These are phyloP conservation scores for Neobulgaria alba DNA, from an alignment of 2,329 filamentous ascomycete genomes.

Conservation along the genomic window DNA sequence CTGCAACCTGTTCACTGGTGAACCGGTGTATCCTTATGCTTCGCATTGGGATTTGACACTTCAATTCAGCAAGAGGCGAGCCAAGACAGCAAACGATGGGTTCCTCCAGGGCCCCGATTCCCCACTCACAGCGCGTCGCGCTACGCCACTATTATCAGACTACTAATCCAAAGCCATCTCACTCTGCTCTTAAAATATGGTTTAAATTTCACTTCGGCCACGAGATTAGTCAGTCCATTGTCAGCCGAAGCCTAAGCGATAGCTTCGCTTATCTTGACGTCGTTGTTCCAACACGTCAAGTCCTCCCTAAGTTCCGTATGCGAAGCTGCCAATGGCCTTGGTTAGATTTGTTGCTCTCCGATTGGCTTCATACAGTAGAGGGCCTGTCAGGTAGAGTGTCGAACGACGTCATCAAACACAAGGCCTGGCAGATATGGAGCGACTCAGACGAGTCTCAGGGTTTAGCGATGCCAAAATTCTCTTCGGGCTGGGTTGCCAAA, in stretches of 20 bases:
- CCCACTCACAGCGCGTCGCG: constrained; percentile 3
- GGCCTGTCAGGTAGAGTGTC: constrained; percentile 3
- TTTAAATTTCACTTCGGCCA: constrained; percentile 11
- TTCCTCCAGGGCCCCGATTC: constrained; percentile 7
- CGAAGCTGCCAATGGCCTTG: constrained; percentile 12
- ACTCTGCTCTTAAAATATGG: constrained; percentile 9
- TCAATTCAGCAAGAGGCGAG: constrained; percentile 7
- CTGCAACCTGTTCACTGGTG: not conserved
- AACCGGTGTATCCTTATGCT: constrained; percentile 1
- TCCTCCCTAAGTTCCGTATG: constrained; percentile 5
- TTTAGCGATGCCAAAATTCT: constrained; percentile 9
- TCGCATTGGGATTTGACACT: constrained; percentile 2
- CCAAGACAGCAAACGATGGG: constrained; percentile 6
- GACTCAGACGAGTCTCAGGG: constrained; percentile 8
- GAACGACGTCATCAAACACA: constrained; percentile 8
- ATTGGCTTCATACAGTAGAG: constrained; percentile 9
- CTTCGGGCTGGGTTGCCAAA: constrained; percentile 11
- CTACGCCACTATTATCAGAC: constrained; percentile 11
- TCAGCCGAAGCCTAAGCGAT: constrained; percentile 11
- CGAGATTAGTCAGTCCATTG: constrained; percentile 12
- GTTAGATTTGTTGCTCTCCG: constrained; percentile 7
- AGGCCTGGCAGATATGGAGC: constrained; percentile 9
- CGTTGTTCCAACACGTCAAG: not conserved
- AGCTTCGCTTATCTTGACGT: constrained; percentile 11
- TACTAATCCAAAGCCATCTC: constrained; percentile 9